These are phyloP conservation scores for Saprolegnia diclina DNA, from an alignment of 352 stramenopile species.

Conservation along the genomic window DNA sequence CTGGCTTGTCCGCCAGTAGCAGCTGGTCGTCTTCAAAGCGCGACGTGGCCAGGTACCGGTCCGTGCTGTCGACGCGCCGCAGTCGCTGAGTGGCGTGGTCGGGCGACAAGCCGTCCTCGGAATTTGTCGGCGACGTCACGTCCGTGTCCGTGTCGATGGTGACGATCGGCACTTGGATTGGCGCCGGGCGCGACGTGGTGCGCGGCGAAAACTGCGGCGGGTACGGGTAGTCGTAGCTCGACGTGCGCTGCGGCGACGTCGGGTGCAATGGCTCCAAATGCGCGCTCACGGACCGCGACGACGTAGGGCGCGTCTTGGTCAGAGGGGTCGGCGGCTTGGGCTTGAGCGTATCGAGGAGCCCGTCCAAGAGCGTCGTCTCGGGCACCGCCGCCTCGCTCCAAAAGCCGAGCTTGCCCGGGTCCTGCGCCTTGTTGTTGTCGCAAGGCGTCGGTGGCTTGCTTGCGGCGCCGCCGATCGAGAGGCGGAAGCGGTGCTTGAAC, in stretches of 20 bases:
- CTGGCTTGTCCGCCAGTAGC: slow-evolving; percentile 42
- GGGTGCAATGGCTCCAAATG: slow-evolving; percentile 19
- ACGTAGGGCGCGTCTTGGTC: slow-evolving; percentile 27
- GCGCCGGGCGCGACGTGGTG: not conserved
- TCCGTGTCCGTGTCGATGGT: not conserved
- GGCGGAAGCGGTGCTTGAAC: slow-evolving; percentile 22
- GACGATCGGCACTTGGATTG: slow-evolving; percentile 8
- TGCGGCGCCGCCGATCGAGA: slow-evolving; percentile 10
- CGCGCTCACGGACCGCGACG: slow-evolving; percentile 27
- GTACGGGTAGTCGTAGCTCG: slow-evolving; percentile 23
- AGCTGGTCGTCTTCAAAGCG: slow-evolving; percentile 70
- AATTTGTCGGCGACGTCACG: slow-evolving; percentile 3
- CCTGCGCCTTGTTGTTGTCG: slow-evolving; percentile 31
- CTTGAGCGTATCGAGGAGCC: slow-evolving; percentile 63
- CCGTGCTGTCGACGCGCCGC: slow-evolving; percentile 70
- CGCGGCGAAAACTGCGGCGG: slow-evolving; percentile 5
- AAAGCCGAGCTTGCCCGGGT: slow-evolving; percentile 64
- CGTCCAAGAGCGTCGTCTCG: slow-evolving; percentile 56
- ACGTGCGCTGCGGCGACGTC: slow-evolving; percentile 5
- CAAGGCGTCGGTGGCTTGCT: slow-evolving; percentile 17
- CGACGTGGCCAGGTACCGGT: slow-evolving; percentile 53
- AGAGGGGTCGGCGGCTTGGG: slow-evolving; percentile 42
- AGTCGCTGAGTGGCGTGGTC: slow-evolving; percentile 28
- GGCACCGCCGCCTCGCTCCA: slow-evolving; percentile 68
- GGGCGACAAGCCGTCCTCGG: not conserved